Percentiles rank a stretch among this genome's conserved stretches.
Conservation (phyloP, 2,329 filamentous ascomycete species). For the Chaetomium olivaceum region DNA sequence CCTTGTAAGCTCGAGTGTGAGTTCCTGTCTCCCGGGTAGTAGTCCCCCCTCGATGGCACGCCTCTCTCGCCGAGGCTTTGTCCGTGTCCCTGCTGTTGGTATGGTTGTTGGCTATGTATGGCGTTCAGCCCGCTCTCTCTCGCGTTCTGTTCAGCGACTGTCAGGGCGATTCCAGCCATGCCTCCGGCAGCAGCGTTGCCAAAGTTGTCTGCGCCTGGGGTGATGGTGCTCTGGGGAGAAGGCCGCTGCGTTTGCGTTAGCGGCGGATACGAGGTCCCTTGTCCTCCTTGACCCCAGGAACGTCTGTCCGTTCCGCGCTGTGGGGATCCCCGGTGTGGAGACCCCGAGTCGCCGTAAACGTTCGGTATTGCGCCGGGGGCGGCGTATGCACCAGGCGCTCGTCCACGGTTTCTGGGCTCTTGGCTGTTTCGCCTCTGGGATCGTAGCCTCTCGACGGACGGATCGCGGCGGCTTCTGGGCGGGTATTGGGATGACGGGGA, state of each 20-base stretch:
- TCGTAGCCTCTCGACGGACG: conserved; percentile 40
- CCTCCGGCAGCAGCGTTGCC: conserved; percentile 63
- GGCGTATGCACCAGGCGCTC: conserved; percentile 25
- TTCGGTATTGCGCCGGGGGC: conserved; percentile 31
- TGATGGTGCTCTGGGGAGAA: conserved; percentile 46
- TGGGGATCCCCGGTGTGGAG: conserved; percentile 34
- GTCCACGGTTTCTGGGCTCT: conserved; percentile 26
- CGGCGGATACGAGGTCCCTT: conserved; percentile 33
- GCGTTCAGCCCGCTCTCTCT: conserved; percentile 66
- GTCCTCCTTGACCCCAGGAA: conserved; percentile 32
- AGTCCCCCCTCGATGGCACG: conserved; percentile 17
- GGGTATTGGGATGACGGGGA: conserved; percentile 23
- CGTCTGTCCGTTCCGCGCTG: conserved; percentile 30
- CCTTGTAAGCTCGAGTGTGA: conserved; percentile 48
- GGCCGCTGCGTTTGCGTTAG: conserved; percentile 30
- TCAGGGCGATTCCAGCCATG: conserved; percentile 67
- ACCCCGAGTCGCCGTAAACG: conserved; percentile 30
- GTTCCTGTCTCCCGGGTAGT: conserved; percentile 39
- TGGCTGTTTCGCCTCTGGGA: conserved; percentile 40
- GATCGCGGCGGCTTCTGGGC: conserved; percentile 42
- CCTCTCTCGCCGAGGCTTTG: conserved; percentile 23
- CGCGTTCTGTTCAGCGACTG: conserved; percentile 64
- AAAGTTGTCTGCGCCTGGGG: conserved; percentile 68
- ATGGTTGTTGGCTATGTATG: conserved; percentile 44
- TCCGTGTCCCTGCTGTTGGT: conserved; percentile 33